Conservation (phyloP, 306 rosid genomes). For the Acacia crassicarpa region DNA sequence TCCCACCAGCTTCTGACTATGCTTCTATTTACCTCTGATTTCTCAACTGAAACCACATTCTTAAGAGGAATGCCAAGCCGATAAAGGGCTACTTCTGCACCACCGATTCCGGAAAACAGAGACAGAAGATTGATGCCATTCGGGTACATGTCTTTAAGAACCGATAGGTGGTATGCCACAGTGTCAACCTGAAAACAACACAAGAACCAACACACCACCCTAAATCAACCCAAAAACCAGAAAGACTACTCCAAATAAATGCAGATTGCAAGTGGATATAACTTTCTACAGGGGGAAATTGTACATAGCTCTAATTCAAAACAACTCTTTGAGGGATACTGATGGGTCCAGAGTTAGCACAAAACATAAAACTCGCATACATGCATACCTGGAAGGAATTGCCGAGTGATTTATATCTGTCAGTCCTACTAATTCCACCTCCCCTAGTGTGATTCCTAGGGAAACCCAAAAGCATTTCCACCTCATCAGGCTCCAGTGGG, state of each 20-base stretch:
- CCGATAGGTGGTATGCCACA: conserved; percentile 88
- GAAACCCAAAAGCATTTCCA: conserved; percentile 83
- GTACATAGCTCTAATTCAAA: background rate
- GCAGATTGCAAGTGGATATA: no score
- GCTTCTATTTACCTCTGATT: conserved; percentile 70
- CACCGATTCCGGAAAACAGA: conserved; percentile 95
- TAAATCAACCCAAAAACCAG: no score
- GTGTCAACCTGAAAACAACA: conserved; percentile 80
- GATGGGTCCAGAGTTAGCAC: no score
- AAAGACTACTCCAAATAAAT: no score
- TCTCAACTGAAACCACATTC: conserved; percentile 85
- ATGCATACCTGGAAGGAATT: conserved; percentile 96
- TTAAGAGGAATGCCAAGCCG: conserved; percentile 73
- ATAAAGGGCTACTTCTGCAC: conserved; percentile 95
- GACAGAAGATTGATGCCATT: conserved; percentile 84
- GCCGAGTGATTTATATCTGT: conserved; percentile 89
- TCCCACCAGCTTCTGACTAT: conserved; percentile 97
- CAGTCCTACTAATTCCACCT: conserved; percentile 96
- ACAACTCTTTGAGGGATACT: background rate
- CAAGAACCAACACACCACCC: no score
- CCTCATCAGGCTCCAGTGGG: conserved; percentile 93
- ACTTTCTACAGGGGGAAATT: background rate
- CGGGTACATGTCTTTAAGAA: conserved; percentile 75
- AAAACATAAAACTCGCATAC: conserved; percentile 38
- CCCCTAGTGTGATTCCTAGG: conserved; percentile 97